Evolutionary conservation across 2,329 filamentous ascomycete genomes (phyloP).

Genomic region (Pseudogymnoascus sp.): DNA sequence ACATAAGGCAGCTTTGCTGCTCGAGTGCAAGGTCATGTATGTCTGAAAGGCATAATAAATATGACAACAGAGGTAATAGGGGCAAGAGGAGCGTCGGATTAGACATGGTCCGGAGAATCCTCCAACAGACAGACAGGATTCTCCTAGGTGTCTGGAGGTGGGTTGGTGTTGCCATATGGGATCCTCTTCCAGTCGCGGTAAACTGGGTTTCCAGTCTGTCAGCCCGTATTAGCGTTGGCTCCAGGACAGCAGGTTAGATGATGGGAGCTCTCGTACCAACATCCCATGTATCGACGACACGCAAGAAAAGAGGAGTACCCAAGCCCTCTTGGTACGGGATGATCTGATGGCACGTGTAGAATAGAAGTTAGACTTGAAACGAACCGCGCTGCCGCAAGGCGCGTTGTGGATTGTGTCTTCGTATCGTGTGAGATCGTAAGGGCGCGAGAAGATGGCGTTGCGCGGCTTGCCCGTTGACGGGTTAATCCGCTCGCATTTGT

Average conservation of each 20-base stretch:
- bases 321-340: background rate
- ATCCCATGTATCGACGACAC: background rate
- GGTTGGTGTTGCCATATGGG: background rate
- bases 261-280: background rate
- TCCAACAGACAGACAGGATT: background rate
- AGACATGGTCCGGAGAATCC: background rate
- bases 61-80: background rate
- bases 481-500: conserved; percentile 88
- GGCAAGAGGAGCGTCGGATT: background rate
- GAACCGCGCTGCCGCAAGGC: background rate
- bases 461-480: conserved; percentile 91
- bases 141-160: background rate
- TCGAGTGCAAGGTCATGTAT: background rate
- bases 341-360: background rate
- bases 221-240: background rate
- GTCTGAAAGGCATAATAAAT: background rate
- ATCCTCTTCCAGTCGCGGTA: background rate
- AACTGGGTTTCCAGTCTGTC: background rate
- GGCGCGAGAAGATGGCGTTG: conserved; percentile 86
- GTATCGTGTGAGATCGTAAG: conserved; percentile 92
- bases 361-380: background rate
- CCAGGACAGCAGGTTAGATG: background rate
- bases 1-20: background rate
- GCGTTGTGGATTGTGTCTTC: conserved; percentile 96
- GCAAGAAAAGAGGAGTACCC: background rate